These are phyloP conservation scores for Graphiopsis chlorocephala DNA, from an alignment of 2,329 filamentous ascomycete genomes.

Conservation along the genomic window DNA sequence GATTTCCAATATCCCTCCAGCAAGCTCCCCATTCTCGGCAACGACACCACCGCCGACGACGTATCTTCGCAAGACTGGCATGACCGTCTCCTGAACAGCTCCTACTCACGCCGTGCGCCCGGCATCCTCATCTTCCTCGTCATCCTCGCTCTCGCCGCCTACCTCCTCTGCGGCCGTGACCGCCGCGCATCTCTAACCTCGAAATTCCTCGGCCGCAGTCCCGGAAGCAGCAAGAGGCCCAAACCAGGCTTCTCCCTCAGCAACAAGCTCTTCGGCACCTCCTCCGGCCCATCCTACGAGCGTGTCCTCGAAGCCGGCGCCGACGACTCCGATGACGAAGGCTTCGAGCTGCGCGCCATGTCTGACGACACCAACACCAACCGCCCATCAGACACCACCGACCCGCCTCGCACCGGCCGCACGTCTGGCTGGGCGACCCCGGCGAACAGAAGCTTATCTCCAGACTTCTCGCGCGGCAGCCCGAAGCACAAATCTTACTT, in stretches of 20 bases:
- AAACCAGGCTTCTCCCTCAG: constrained; percentile 25
- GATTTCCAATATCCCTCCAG: constrained; percentile 82
- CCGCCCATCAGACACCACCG: constrained; percentile 36
- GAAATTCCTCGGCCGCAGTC: constrained; percentile 47
- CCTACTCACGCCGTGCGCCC: constrained; percentile 64
- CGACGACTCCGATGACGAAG: constrained; percentile 42
- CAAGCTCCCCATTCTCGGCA: constrained; percentile 34
- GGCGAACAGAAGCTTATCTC: constrained; percentile 29
- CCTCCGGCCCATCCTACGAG: constrained; percentile 61
- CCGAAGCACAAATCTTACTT: constrained; percentile 40
- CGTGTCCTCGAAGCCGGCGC: constrained; percentile 79
- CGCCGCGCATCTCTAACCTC: constrained; percentile 60
- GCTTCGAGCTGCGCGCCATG: constrained; percentile 73
- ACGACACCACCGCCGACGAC: constrained; percentile 40
- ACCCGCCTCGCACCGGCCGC: constrained; percentile 43
- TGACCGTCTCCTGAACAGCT: constrained; percentile 61
- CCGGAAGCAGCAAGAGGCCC: constrained; percentile 33
- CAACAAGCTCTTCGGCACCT: constrained; percentile 63
- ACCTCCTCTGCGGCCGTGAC: constrained; percentile 76
- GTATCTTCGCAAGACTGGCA: constrained; percentile 51
- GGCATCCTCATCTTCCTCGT: constrained; percentile 75
- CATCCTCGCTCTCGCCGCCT: constrained; percentile 65
- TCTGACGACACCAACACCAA: constrained; percentile 51
- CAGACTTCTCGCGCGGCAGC: constrained; percentile 28
- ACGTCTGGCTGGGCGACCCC: constrained; percentile 68